phyloP scores from a whole-genome alignment of 768 basidiomycete species.

The Kwoniella mangroviensis region DNA sequence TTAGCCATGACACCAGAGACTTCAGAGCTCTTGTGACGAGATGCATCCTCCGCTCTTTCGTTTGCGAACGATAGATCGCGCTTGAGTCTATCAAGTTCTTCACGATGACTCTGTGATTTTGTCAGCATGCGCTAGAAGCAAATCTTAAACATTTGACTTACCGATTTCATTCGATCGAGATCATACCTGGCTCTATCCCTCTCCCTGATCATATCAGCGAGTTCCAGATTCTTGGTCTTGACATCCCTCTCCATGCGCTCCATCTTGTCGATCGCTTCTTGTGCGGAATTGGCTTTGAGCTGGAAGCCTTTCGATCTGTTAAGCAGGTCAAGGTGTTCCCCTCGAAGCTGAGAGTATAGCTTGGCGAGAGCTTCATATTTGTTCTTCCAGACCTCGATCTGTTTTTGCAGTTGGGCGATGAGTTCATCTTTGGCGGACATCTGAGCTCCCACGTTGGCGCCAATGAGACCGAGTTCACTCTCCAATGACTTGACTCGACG shows the following conservation, averaged over 20 bases:
- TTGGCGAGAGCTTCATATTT: constrained; percentile 99
- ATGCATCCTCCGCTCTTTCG: constrained; percentile 94
- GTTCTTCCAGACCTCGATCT: constrained; percentile 94
- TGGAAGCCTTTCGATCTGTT: constrained; percentile 97
- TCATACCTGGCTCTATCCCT: constrained; percentile 95
- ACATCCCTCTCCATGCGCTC: constrained; percentile 98
- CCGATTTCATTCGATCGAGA: constrained; percentile 85
- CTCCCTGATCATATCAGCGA: constrained; percentile 98
- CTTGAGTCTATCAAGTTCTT: constrained; percentile 87
- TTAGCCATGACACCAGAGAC: constrained; percentile 84
- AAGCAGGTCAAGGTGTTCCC: constrained; percentile 96
- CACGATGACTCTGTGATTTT: constrained; percentile 74
- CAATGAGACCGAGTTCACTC: constrained; percentile 77
- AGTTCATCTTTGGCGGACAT: constrained; percentile 90
- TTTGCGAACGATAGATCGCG: constrained; percentile 93
- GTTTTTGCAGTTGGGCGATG: constrained; percentile 93
- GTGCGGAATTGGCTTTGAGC: constrained; percentile 95
- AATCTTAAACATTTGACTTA: constrained; percentile 41
- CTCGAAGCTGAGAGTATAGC: constrained; percentile 95
- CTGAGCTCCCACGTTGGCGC: constrained; percentile 79
- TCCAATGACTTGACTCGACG: constrained; percentile 93
- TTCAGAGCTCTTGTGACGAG: constrained; percentile 88
- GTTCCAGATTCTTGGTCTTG: constrained; percentile 96
- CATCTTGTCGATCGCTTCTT: constrained; percentile 97
- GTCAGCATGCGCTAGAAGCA: too few species aligned